phyloP scores from a whole-genome alignment of 192 early-diverging fungal species.

The Linnemannia zychae region DNA sequence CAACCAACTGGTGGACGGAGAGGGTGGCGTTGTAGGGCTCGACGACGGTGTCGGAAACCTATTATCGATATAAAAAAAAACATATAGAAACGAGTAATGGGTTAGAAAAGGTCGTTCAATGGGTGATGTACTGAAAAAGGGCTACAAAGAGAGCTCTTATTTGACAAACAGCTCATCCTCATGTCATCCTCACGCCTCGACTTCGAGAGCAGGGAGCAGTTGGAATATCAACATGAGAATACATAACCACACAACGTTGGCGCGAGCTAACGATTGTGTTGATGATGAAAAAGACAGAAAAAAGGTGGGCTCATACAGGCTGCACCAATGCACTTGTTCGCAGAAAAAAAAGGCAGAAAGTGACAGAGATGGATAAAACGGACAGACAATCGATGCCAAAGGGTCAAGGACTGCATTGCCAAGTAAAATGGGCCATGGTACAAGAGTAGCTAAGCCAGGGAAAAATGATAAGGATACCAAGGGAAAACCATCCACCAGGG shows the following conservation, averaged over 20 bases:
- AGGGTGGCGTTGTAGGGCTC: conserved; percentile 99
- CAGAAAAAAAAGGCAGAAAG: background rate
- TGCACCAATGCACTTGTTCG: conserved; percentile 1
- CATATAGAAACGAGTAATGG: background rate
- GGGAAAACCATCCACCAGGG: background rate
- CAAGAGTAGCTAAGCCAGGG: background rate
- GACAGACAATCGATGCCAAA: background rate
- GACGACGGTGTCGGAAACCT: conserved; percentile 97
- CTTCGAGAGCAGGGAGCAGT: background rate
- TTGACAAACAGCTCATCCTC: background rate
- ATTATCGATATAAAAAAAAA: conserved; percentile 21
- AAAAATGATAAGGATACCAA: background rate
- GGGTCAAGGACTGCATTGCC: background rate
- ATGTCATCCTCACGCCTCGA: background rate
- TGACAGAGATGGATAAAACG: conserved; percentile 3
- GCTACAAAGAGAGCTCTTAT: background rate
- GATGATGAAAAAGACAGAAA: background rate
- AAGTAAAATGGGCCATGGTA: background rate
- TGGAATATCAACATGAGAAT: conserved; percentile 4
- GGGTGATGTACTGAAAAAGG: background rate
- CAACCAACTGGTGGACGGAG: conserved; percentile 97
- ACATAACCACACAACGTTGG: background rate
- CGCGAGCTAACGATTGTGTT: background rate
- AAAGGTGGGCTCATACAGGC: background rate
- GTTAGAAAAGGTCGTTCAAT: background rate